Conservation (phyloP, 1,284 basidiomycete genomes). For the Gomphus sp. region DNA sequence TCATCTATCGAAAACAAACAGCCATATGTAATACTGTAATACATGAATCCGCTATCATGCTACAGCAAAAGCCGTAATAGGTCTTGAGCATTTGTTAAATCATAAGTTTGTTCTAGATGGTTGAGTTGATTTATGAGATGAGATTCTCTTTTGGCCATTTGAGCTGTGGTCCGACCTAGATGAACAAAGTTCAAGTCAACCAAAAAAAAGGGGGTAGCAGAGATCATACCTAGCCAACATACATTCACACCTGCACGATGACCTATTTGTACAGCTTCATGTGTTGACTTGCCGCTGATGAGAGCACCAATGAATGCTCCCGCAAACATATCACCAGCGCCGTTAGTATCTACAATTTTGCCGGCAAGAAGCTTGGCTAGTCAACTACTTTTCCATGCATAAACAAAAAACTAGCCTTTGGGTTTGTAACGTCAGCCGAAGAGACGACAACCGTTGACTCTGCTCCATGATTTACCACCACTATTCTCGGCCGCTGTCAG, state of each 20-base stretch:
- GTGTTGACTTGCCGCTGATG: slow-evolving; percentile 72
- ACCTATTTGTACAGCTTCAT: slow-evolving; percentile 77
- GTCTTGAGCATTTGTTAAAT: slow-evolving; percentile 1
- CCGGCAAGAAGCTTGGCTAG: slow-evolving; percentile 42
- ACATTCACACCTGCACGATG: slow-evolving; percentile 89
- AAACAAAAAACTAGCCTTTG: slow-evolving; percentile 30
- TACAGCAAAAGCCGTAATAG: background rate
- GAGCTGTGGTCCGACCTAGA: slow-evolving; percentile 67
- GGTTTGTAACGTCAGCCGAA: slow-evolving; percentile 42
- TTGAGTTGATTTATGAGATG: slow-evolving; percentile 30
- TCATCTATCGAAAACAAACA: no score
- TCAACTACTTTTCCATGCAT: slow-evolving; percentile 8
- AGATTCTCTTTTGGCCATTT: slow-evolving; percentile 70
- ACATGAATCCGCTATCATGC: slow-evolving; percentile 9
- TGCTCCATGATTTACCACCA: slow-evolving; percentile 90
- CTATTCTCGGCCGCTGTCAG: no score
- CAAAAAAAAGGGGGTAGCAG: background rate
- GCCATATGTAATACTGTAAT: no score
- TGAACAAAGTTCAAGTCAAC: background rate
- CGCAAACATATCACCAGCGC: slow-evolving; percentile 99
- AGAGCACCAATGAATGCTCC: slow-evolving; percentile 91
- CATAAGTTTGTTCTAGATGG: background rate
- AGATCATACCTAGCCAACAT: slow-evolving; percentile 68
- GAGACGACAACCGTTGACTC: slow-evolving; percentile 75
- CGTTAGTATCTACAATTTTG: slow-evolving; percentile 95